Evolutionary conservation across 805 yeast genomes (phyloP), one percentile per base, ranked within the genome.

Genomic region (Myxozyma monticola): DNA sequence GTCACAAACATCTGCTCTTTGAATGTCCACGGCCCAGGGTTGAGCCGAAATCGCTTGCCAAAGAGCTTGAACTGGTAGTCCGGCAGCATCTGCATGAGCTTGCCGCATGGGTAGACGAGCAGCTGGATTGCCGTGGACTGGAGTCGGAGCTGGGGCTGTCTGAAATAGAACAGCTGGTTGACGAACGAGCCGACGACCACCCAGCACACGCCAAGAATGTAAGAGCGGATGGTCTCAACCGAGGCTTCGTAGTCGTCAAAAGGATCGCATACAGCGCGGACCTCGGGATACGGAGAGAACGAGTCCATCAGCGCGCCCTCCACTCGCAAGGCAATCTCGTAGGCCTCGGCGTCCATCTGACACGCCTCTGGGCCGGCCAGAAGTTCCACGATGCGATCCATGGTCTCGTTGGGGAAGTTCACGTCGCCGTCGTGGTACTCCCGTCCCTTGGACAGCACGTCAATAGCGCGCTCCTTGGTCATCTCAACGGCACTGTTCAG

Each of bases 71-170:
- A 49, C 15, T 48, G 51, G 51, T 51, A 49, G 28, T 49, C 51
- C 3, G 57, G 57, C 2, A 52, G 36, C 9, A 28, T 9, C 42
- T 44, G 39, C 15, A 34, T 28, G 22, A 72, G 52, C 42, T 68
- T 65, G 48, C 89, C 88, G 25, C 77, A 55, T 4, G 87, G 86
- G 65, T 74, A 80, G 2, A 84, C 74, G 42, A 81, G 51, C 1
- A 89, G 88, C 74, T 79, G 83, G 0, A 86, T 78, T 49, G 80
- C 72, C 50, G 85, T 74, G 30, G 84, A 77, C 24, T 79, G 74
- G 39, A 83, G 83, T 49, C 70, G 62, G 51, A 81, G 71, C 2
- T 74, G 60, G 3, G 88, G 87, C 51, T 72, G 68, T 60, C 83
- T 78, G 37, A 78, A 70, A 24, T 79, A 73, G 60, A 83, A 83